These are phyloP conservation scores for Jimgerdemannia lactiflua DNA, from an alignment of 192 early-diverging fungal genomes.

Conservation along the genomic window DNA sequence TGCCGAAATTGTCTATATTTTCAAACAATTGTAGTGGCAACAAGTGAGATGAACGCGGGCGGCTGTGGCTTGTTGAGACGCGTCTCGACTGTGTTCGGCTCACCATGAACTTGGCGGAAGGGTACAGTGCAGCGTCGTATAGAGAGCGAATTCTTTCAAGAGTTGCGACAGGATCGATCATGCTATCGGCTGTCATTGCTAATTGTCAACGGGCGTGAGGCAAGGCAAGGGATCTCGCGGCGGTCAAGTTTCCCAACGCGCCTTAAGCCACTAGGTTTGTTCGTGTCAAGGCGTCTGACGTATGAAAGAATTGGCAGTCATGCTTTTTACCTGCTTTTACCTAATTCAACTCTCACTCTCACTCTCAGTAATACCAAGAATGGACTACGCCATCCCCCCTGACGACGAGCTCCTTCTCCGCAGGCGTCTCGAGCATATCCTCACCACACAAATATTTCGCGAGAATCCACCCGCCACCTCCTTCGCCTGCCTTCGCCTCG, in stretches of 20 bases:
- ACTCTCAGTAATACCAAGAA: background rate
- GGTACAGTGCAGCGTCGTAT: background rate
- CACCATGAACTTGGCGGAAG: conserved; percentile 1
- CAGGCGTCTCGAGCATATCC: background rate
- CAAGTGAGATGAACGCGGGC: background rate
- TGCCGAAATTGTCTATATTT: background rate
- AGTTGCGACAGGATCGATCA: background rate
- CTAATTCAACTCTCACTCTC: background rate
- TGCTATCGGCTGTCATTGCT: background rate
- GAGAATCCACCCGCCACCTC: background rate
- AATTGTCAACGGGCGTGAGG: background rate
- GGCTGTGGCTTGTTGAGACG: background rate
- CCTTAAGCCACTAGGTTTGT: background rate
- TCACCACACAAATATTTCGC: background rate
- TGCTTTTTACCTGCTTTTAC: background rate
- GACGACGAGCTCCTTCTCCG: background rate
- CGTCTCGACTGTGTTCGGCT: background rate
- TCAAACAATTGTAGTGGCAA: background rate
- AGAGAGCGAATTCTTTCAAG: background rate
- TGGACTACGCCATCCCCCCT: background rate
- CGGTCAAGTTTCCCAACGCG: background rate
- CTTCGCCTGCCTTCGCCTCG: background rate
- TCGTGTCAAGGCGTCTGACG: background rate
- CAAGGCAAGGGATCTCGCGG: background rate
- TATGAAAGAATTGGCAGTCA: background rate